Evolutionary conservation across 2,329 filamentous ascomycete genomes (phyloP).

Genomic region (Scleromitrula shiraiana): DNA sequence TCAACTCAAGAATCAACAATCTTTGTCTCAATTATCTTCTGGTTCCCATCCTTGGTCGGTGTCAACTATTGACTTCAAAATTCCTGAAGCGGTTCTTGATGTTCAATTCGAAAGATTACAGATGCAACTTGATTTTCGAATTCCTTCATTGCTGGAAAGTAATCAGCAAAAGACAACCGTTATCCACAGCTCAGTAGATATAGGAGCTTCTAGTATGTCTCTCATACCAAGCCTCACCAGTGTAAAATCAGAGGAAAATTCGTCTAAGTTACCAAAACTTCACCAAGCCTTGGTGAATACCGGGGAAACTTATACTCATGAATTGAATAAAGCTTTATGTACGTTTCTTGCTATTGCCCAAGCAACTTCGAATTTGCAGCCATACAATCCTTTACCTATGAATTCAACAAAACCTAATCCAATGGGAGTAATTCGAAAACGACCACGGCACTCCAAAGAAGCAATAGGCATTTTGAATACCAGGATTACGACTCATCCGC

Average conservation of each 20-base stretch:
- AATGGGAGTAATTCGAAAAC: background rate
- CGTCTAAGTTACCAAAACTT: too few relatives aligned
- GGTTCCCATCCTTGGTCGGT: background rate
- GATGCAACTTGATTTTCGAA: slow-evolving; percentile 17
- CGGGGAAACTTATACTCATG: too few relatives aligned
- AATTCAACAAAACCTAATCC: background rate
- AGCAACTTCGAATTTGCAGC: background rate
- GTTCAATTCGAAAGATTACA: slow-evolving; percentile 17
- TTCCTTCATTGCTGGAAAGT: background rate
- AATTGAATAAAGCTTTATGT: background rate
- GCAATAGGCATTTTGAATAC: background rate
- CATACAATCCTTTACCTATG: background rate
- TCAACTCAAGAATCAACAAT: slow-evolving; percentile 14
- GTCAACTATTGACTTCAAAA: slow-evolving; percentile 11
- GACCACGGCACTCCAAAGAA: background rate
- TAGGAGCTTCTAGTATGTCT: too few relatives aligned
- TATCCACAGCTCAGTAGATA: too few relatives aligned
- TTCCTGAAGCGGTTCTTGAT: slow-evolving; percentile 15
- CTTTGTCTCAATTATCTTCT: background rate
- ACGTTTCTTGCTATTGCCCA: background rate
- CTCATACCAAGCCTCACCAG: too few relatives aligned
- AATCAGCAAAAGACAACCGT: background rate
- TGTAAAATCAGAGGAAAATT: too few relatives aligned
- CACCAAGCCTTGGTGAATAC: too few relatives aligned
- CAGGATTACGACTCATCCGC: background rate